Base-by-base conservation (phyloP, 208 protist genomes). In the Leishmania turanica region DNA sequence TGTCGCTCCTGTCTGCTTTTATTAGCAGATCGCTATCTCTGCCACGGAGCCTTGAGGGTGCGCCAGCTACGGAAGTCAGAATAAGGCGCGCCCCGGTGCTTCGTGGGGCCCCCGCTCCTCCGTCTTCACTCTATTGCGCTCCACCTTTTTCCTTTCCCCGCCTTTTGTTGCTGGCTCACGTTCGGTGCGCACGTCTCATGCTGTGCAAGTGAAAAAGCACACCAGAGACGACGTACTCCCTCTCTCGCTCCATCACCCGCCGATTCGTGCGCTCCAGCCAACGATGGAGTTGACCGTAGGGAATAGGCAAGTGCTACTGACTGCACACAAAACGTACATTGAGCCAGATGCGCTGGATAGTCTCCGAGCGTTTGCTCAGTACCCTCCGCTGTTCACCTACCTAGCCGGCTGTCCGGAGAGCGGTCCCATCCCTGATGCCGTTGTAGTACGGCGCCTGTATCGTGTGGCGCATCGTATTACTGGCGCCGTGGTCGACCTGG, bases 311-410 rank as follows among this genome's bases (percentile, higher is more conserved):
- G 91, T 90, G 62, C 77, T 93, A 11, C 80, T 96, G 56, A 88
- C 91, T 24, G 89, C 87, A 47, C 90, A 96, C 85, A 94, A 94
- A 68, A 91, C 89, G n/a, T 94, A 90, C 79, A 79, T 83, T 56
- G 88, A 91, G 79, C 76, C 83, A 24, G 81, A 82, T 47, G 82
- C 86, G 69, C 62, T 81, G 31, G 75, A 83, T 51, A 82, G 80
- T 19, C 80, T 96, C 19, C 88, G 77, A 47, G 71, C 85, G 3
- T 84, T 96, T 7, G 73, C 88, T 17, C 49, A 86, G 47, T 96
- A 93, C 75, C 49, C 76, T 1, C 91, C 92, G 1, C 91, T 96
- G 47, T 73, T 76, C 34, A 75, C 75, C 3, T 96, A 93, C 77
- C 56, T 93, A 34, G 77, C 72, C 21, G 17, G 72, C 19, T 93